phyloP scores from a whole-genome alignment of 768 basidiomycete genomes.

The Boletus bicolor region DNA sequence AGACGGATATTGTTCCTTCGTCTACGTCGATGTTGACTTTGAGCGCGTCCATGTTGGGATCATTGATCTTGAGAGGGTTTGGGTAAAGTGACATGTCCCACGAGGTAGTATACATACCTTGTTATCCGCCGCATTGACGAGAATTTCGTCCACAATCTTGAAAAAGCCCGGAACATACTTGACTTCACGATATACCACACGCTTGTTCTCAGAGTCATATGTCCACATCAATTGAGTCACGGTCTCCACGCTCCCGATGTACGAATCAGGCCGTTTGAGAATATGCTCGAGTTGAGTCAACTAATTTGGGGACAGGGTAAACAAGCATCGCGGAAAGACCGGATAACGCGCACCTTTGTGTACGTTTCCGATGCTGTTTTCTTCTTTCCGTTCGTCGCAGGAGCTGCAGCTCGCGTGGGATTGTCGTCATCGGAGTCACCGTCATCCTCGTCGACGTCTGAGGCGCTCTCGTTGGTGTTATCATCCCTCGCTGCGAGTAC shows the following conservation, averaged over 20 bases:
- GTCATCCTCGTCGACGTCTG: constrained; percentile 40
- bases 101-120: constrained; percentile 58
- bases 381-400: constrained; percentile 50
- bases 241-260: constrained; percentile 94
- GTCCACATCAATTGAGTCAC: constrained; percentile 92
- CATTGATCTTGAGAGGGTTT: constrained; percentile 68
- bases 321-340: not conserved
- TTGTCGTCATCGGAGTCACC: constrained; percentile 41
- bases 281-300: constrained; percentile 94
- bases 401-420: constrained; percentile 23
- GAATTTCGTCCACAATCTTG: constrained; percentile 99
- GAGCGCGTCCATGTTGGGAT: constrained; percentile 84
- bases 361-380: constrained; percentile 92
- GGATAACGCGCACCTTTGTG: constrained; percentile 61
- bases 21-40: constrained; percentile 87
- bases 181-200: constrained; percentile 78
- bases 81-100: not conserved
- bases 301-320: constrained; percentile 38
- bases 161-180: constrained; percentile 97
- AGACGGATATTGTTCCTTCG: constrained; percentile 82
- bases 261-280: constrained; percentile 87
- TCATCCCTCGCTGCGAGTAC: constrained; percentile 63
- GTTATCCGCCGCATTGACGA: constrained; percentile 99
- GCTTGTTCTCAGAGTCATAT: constrained; percentile 78
- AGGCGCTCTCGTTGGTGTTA: constrained; percentile 49